These are phyloP conservation scores for Vanrija sp. DNA, from an alignment of 1,284 basidiomycete species.

Conservation along the genomic window DNA sequence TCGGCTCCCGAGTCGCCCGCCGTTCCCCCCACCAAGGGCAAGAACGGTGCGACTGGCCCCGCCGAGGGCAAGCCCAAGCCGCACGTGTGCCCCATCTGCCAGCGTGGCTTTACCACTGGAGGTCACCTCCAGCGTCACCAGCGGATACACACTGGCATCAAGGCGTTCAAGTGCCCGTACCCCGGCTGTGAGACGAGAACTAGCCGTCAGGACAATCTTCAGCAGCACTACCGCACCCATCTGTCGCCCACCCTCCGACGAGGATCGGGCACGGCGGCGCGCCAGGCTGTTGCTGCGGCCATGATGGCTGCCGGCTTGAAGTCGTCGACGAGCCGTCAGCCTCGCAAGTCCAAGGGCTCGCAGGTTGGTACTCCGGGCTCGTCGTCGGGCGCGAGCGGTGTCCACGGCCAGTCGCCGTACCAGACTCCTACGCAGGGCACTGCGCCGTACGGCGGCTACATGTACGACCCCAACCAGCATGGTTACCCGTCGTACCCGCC, in stretches of 20 bases:
- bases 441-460: constrained; percentile 39
- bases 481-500: constrained; percentile 32
- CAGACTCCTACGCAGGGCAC: constrained; percentile 36
- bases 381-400: constrained; percentile 24
- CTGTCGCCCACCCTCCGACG: constrained; percentile 42
- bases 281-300: constrained; percentile 42
- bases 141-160: constrained; percentile 47
- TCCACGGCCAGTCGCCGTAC: constrained; percentile 41
- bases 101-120: constrained; percentile 43
- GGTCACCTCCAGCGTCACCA: constrained; percentile 47
- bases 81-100: constrained; percentile 43
- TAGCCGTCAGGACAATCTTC: constrained; percentile 45
- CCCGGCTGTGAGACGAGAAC: constrained; percentile 46
- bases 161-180: constrained; percentile 48
- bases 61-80: constrained; percentile 45
- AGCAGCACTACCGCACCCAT: constrained; percentile 48
- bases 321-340: constrained; percentile 34
- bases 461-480: constrained; percentile 36
- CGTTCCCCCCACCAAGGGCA: constrained; percentile 30
- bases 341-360: constrained; percentile 44
- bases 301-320: constrained; percentile 47
- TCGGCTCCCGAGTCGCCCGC: constrained; percentile 13
- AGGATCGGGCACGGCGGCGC: constrained; percentile 42
- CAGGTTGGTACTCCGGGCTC: constrained; percentile 40
- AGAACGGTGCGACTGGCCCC: constrained; percentile 46